Base-by-base conservation (phyloP, 2,329 filamentous ascomycete species). In the Paraphaeosphaeria minitans region DNA sequence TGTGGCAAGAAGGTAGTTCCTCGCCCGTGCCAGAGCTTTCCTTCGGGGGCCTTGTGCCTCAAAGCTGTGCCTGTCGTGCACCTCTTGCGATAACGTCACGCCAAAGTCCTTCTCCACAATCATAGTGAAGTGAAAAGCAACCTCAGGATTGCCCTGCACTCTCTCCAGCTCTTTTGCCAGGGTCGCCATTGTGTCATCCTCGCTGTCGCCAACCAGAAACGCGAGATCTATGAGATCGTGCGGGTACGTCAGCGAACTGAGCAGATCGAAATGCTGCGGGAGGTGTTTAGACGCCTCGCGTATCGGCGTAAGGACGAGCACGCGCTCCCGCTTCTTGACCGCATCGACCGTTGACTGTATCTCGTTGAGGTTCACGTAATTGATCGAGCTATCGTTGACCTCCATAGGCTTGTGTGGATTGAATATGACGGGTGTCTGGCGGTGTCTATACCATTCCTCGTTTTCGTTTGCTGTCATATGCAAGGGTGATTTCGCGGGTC, bases 81-180 rank as follows among this genome's bases (percentile, higher is more conserved):
- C 91, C 62, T 85, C 83, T 79, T 97, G 93, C 66, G 89, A 87
- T n/a, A 90, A 79, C 8, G 84, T 82, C 62, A 88, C 85, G 59
- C 89, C 87, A 76, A 99, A 98, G 76, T 98, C 89, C 81, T 99
- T 99, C 78, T 96, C 87, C 13, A 99, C 84, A 59, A 99, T 89
- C 69, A 85, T 85, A 29, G 89, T 92, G 74, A 91, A 97, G 73
- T 86, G 87, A 82, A 99, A 99, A 0, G 93, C 89, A 43, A 93
- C 84, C 67, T 95, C 91, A 31, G 81, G 79, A 62, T 89, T 87
- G 69, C 89, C 89, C 78, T 99, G 95, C 55, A 98, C 87, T 56
- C 94, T 88, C 65, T 97, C 89, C 60, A 98, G 82, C 78, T 99
- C 95, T 62, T 89, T 87, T 2, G 91, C 85, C 45, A 99, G 84